phyloP scores from a whole-genome alignment of 345 rosid species.

The Euclidium syriacum region DNA sequence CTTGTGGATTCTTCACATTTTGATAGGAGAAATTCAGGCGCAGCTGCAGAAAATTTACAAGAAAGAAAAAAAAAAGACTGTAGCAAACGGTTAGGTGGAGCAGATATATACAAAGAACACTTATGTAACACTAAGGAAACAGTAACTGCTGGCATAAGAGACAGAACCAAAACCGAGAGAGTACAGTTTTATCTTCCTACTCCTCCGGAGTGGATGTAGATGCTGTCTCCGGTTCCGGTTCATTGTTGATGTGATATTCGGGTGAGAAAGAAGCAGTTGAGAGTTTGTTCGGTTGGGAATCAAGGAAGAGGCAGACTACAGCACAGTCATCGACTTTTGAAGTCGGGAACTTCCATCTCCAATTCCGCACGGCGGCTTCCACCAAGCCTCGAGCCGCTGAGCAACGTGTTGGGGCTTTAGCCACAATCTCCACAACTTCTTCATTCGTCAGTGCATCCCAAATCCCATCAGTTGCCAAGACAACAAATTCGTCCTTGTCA shows the following conservation, averaged over 20 bases:
- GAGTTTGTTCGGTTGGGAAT: constrained; percentile 34
- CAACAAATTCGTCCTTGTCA: constrained; percentile 81
- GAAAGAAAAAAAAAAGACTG: no score
- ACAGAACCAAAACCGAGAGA: no score
- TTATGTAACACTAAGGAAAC: no score
- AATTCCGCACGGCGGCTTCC: constrained; percentile 73
- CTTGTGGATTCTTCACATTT: no score
- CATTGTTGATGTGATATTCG: constrained; percentile 8
- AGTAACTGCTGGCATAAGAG: no score
- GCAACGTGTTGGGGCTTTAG: constrained; percentile 62
- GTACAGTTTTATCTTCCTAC: no score
- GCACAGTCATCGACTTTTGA: constrained; percentile 98
- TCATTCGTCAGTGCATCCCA: constrained; percentile 94
- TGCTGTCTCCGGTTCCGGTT: constrained; percentile 12
- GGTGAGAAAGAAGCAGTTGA: constrained; percentile 43
- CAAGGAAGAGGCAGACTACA: constrained; percentile 88
- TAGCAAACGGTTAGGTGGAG: no score
- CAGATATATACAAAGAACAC: no score
- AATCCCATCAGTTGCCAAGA: constrained; percentile 95
- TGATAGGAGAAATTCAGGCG: no score
- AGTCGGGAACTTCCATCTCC: constrained; percentile 91
- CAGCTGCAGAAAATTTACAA: no score
- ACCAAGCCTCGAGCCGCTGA: constrained; percentile 76
- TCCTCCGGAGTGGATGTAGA: constrained; percentile 27
- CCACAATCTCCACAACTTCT: constrained; percentile 79